Percentiles rank a stretch among this genome's conserved stretches.
Conservation (phyloP, 805 yeast genomes). For the Suhomyces emberorum region DNA sequence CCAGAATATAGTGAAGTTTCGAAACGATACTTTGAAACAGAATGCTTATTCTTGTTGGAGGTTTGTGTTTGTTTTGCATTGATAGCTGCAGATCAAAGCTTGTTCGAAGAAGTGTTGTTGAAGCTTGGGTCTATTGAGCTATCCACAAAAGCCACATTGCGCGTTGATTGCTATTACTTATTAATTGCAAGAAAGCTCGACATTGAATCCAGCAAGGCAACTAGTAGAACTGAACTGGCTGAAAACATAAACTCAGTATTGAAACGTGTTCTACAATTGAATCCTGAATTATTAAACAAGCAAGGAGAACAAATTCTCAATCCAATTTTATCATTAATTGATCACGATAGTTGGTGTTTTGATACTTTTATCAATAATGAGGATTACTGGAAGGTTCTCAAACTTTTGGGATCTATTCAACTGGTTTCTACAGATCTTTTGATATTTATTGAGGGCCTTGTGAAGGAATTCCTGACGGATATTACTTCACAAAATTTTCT, state of each 20-base stretch:
- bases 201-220: not conserved
- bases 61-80: constrained; percentile 33
- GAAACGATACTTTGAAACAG: constrained; percentile 44
- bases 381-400: constrained; percentile 52
- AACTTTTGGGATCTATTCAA: constrained; percentile 46
- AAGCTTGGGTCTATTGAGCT: constrained; percentile 14
- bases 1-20: constrained; percentile 27
- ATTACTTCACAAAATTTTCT: constrained; percentile 54
- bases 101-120: constrained; percentile 15
- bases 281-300: constrained; percentile 43
- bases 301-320: constrained; percentile 43
- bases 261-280: constrained; percentile 14
- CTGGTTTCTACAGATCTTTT: constrained; percentile 44
- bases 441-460: constrained; percentile 43
- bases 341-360: constrained; percentile 44
- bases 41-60: constrained; percentile 49
- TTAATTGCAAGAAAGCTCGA: constrained; percentile 38
- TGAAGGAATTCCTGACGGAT: constrained; percentile 29
- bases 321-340: constrained; percentile 49
- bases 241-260: not conserved
- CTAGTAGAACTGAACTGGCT: not conserved
- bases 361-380: constrained; percentile 32
- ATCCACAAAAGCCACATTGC: constrained; percentile 31
- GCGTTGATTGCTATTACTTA: constrained; percentile 53
- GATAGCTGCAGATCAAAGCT: constrained; percentile 23